Conservation (phyloP, 805 yeast genomes). For the Hyphopichia homilentoma region DNA sequence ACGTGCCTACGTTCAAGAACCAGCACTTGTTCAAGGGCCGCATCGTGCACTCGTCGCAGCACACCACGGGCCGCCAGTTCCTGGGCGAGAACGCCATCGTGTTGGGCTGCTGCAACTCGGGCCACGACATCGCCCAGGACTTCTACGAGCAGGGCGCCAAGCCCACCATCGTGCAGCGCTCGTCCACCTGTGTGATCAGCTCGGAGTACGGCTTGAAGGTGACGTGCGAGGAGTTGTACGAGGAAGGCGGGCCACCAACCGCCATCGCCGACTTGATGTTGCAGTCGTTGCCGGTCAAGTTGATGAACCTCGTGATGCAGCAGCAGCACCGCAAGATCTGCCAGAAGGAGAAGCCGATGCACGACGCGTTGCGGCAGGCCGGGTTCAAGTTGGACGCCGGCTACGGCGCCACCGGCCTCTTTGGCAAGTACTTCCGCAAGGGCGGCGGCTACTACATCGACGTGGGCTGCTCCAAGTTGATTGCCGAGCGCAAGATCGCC, state of each 20-base stretch:
- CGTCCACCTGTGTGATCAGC: constrained; percentile 41
- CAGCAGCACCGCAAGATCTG: constrained; percentile 31
- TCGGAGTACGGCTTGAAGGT: constrained; percentile 28
- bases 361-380: constrained; percentile 25
- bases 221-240: constrained; percentile 29
- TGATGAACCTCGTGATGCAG: constrained; percentile 33
- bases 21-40: constrained; percentile 35
- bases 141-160: constrained; percentile 42
- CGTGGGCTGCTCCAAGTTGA: constrained; percentile 40
- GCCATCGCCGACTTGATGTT: constrained; percentile 37
- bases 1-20: constrained; percentile 37
- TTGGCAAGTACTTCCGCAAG: constrained; percentile 35
- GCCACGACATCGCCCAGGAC: constrained; percentile 45
- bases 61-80: constrained; percentile 38
- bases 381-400: constrained; percentile 43
- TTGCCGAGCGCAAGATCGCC: constrained; percentile 35
- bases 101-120: constrained; percentile 44
- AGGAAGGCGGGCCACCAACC: constrained; percentile 31
- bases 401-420: constrained; percentile 41
- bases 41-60: constrained; percentile 40
- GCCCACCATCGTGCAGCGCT: constrained; percentile 43
- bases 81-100: constrained; percentile 42
- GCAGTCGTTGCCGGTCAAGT: constrained; percentile 30
- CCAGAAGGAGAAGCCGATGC: constrained; percentile 25
- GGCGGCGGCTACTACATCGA: constrained; percentile 48